Percentiles rank a stretch among this genome's conserved stretches.
phyloP scores from a whole-genome alignment of 306 rosid genomes.

The Fragaria nilgerrensis region DNA sequence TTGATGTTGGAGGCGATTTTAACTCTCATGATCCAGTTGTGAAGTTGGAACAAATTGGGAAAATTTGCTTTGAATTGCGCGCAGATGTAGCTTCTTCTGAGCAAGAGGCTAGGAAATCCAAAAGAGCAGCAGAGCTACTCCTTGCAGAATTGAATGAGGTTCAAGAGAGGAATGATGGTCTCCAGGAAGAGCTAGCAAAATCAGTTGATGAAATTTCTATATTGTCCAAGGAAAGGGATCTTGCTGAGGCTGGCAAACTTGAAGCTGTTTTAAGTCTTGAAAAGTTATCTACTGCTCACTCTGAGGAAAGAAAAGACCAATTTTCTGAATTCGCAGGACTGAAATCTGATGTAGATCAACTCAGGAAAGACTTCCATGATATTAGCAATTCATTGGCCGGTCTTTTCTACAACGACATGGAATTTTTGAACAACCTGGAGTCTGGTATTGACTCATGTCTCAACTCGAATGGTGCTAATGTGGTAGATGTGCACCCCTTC shows the following conservation, averaged over 20 bases:
- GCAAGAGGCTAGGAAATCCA: constrained; percentile 76
- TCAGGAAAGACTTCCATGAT: constrained; percentile 59
- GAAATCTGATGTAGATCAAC: constrained; percentile 59
- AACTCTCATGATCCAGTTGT: constrained; percentile 53
- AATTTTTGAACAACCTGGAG: constrained; percentile 56
- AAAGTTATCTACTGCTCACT: constrained; percentile 49
- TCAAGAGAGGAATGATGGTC: constrained; percentile 92
- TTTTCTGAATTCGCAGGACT: constrained; percentile 57
- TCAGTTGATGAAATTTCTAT: constrained; percentile 56
- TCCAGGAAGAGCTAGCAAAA: constrained; percentile 81
- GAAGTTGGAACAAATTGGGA: constrained; percentile 63
- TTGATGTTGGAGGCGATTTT: constrained; percentile 57
- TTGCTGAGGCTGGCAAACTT: constrained; percentile 61
- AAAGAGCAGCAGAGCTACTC: constrained; percentile 86
- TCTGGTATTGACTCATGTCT: constrained; percentile 52
- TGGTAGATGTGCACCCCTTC: constrained; percentile 37
- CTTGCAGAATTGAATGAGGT: constrained; percentile 93
- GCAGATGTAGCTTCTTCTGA: constrained; percentile 53
- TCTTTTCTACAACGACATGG: constrained; percentile 55
- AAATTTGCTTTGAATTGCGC: constrained; percentile 50
- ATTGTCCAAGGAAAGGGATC: constrained; percentile 62
- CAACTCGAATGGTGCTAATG: constrained; percentile 38
- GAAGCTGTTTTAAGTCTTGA: constrained; percentile 68
- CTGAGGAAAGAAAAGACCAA: constrained; percentile 52
- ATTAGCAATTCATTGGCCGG: constrained; percentile 44